Evolutionary conservation across 805 yeast genomes (phyloP).

Genomic region (Nakazawaea ambrosiae): DNA sequence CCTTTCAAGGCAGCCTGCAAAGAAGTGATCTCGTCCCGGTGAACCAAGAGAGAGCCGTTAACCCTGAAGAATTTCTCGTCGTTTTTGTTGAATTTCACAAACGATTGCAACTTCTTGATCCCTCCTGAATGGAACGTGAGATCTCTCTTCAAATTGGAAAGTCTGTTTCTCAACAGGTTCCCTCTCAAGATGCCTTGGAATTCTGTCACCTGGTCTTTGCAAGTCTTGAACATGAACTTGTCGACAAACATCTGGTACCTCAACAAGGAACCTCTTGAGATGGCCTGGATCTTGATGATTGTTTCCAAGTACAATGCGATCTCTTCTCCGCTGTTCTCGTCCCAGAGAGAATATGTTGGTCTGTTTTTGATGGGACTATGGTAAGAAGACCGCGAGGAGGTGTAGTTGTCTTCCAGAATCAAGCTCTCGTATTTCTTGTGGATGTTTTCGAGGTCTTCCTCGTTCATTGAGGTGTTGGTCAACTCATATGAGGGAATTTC

Average conservation of each 20-base stretch:
- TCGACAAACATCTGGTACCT: conserved; percentile 61
- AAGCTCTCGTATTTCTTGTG: conserved; percentile 21
- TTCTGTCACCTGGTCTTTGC: conserved; percentile 39
- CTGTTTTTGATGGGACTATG: neutral
- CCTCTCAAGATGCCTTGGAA: conserved; percentile 52
- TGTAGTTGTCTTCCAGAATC: conserved; percentile 12
- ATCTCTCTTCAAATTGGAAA: conserved; percentile 14
- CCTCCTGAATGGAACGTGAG: conserved; percentile 19
- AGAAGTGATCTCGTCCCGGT: conserved; percentile 17
- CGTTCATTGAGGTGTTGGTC: neutral
- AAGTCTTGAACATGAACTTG: conserved; percentile 52
- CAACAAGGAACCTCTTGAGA: conserved; percentile 60
- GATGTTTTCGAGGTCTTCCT: conserved; percentile 13
- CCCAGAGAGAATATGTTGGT: neutral
- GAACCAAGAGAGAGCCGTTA: conserved; percentile 13
- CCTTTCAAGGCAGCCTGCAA: conserved; percentile 33
- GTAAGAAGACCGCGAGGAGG: neutral
- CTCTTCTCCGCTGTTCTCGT: conserved; percentile 2
- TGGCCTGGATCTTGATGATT: conserved; percentile 55
- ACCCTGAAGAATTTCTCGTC: conserved; percentile 15
- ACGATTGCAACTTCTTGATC: conserved; percentile 32
- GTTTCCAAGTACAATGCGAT: conserved; percentile 8
- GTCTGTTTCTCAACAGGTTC: conserved; percentile 21
- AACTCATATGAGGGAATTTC: neutral
- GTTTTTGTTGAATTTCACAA: conserved; percentile 22